Percentiles rank a stretch among this genome's conserved stretches.
phyloP scores from a whole-genome alignment of 2,329 filamentous ascomycete species.

The Aureobasidium vineae region DNA sequence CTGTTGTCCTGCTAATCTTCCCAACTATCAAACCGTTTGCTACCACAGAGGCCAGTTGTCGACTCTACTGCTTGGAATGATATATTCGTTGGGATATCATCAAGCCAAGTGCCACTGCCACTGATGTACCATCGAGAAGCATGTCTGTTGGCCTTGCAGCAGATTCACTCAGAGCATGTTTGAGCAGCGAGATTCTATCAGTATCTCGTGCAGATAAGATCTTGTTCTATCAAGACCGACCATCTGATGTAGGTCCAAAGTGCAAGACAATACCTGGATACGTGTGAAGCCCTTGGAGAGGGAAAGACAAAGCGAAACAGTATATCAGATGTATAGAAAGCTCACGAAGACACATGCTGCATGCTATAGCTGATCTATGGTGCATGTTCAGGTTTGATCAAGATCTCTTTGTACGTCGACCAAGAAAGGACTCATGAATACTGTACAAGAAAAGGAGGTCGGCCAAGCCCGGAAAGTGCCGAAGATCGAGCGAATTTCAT shows the following conservation, averaged over 20 bases:
- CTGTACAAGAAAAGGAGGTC: background rate
- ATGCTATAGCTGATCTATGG: background rate
- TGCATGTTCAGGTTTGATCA: background rate
- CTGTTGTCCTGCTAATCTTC: too few relatives aligned
- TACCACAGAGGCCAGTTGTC: background rate
- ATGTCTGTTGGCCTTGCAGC: background rate
- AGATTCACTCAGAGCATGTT: background rate
- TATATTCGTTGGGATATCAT: background rate
- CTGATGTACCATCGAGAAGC: background rate
- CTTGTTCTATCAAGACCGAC: too few relatives aligned
- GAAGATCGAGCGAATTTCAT: background rate
- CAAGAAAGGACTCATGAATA: background rate
- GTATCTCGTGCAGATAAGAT: background rate
- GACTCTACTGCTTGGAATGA: background rate
- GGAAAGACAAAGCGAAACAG: too few relatives aligned
- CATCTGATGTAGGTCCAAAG: background rate
- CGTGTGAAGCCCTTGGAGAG: too few relatives aligned
- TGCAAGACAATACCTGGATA: background rate
- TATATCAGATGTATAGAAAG: too few relatives aligned
- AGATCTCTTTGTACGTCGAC: background rate
- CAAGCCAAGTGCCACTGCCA: background rate
- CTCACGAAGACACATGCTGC: too few relatives aligned
- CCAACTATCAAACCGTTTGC: background rate
- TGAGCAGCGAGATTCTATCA: background rate
- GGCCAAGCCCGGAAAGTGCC: background rate